These are phyloP conservation scores for Arthrobotrys entomopaga DNA, from an alignment of 2,329 filamentous ascomycete species.

Conservation along the genomic window DNA sequence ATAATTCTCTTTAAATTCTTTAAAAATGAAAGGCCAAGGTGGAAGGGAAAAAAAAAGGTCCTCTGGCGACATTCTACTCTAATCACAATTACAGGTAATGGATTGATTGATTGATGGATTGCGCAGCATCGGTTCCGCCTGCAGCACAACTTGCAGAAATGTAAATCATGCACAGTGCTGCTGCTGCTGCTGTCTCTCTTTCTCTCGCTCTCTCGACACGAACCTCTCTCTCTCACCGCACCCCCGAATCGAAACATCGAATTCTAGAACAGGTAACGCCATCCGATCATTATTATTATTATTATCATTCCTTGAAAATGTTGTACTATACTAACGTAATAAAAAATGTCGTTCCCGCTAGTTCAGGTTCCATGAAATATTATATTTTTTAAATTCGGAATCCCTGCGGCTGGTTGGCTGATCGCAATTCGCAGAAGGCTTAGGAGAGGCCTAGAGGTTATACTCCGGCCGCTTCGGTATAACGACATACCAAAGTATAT, in stretches of 20 bases:
- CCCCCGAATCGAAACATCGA: no score
- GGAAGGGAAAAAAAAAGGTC: neutral
- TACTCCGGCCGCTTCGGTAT: slow-evolving; percentile 13
- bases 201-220: no score
- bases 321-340: slow-evolving; percentile 3
- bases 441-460: neutral
- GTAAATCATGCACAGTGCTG: slow-evolving; percentile 35
- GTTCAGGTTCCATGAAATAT: no score
- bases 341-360: no score
- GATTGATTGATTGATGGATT: no score
- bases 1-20: no score
- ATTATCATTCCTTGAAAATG: slow-evolving; percentile 3
- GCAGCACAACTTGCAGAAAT: slow-evolving; percentile 20
- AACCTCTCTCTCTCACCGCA: no score
- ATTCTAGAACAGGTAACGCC: slow-evolving; percentile 35
- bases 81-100: slow-evolving; percentile 2
- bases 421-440: slow-evolving; percentile 13
- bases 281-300: slow-evolving; percentile 30
- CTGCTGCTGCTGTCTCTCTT: no score
- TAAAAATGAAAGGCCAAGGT: neutral
- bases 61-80: slow-evolving; percentile 4
- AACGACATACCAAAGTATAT: no score
- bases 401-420: slow-evolving; percentile 24
- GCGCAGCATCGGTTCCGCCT: slow-evolving; percentile 51
- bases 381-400: no score